Percentiles rank a stretch among this genome's conserved stretches.
These are phyloP conservation scores for Huntiella savannae DNA, from an alignment of 2,329 filamentous ascomycete species.

Conservation along the genomic window DNA sequence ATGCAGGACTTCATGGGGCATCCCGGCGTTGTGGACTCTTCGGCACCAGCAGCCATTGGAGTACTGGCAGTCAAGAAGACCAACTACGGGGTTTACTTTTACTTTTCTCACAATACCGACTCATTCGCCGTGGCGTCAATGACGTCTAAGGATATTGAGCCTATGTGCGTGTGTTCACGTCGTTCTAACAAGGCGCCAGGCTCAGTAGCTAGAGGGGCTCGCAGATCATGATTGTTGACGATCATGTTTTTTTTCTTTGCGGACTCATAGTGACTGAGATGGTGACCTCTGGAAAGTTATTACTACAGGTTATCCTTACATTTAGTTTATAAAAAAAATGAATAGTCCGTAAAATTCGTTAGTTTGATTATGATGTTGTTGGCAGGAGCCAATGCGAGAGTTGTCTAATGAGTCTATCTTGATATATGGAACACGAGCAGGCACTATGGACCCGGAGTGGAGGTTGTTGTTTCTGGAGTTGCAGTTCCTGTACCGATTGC, in stretches of 20 bases:
- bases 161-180: constrained; percentile 55
- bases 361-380: not conserved
- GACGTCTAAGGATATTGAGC: constrained; percentile 55
- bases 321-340: too few relatives aligned
- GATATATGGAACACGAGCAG: not conserved
- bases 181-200: constrained; percentile 38
- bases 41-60: constrained; percentile 74
- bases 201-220: constrained; percentile 32
- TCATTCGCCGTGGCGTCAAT: constrained; percentile 74
- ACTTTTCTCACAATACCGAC: constrained; percentile 94
- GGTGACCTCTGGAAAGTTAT: too few relatives aligned
- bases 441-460: constrained; percentile 23
- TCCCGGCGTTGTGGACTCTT: constrained; percentile 61
- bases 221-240: constrained; percentile 20
- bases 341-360: constrained; percentile 1
- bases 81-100: constrained; percentile 56
- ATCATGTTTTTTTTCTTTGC: too few relatives aligned
- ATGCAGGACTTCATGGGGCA: constrained; percentile 83
- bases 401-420: not conserved
- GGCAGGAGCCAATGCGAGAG: too few relatives aligned
- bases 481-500: constrained; percentile 22
- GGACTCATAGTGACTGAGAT: too few relatives aligned
- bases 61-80: constrained; percentile 80
- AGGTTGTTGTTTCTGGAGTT: constrained; percentile 23
- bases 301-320: not conserved